Evolutionary conservation across 352 stramenopile species (phyloP).

Genomic region (Chrysophaeum taylorii): DNA sequence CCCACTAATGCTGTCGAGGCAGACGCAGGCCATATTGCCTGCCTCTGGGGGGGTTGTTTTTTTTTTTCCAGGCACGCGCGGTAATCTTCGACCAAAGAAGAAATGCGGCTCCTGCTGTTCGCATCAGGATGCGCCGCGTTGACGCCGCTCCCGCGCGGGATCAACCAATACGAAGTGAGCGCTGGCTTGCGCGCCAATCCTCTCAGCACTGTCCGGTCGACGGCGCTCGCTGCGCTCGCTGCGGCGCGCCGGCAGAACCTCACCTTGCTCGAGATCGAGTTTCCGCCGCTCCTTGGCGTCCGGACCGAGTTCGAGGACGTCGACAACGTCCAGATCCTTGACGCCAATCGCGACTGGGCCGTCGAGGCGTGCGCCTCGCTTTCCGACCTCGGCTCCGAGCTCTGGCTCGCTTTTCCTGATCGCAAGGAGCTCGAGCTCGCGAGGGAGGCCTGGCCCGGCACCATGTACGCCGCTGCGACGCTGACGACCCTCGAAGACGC

Average conservation of each 20-base stretch:
- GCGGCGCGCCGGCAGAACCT: not conserved
- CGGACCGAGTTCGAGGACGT: constrained; percentile 12
- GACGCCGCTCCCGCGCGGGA: not conserved
- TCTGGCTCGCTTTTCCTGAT: constrained; percentile 7
- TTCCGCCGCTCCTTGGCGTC: not conserved
- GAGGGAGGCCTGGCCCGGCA: not conserved
- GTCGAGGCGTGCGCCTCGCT: not conserved
- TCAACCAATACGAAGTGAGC: constrained; percentile 7
- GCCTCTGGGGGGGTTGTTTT: too few species aligned
- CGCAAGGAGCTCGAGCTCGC: constrained; percentile 14
- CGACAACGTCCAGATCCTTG: constrained; percentile 15
- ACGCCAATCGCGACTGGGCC: constrained; percentile 1
- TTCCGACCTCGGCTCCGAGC: not conserved
- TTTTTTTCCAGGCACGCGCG: too few species aligned
- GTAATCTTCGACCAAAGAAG: too few species aligned
- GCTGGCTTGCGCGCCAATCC: not conserved
- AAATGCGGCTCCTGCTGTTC: too few species aligned
- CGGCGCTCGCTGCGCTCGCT: not conserved
- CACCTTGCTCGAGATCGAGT: not conserved
- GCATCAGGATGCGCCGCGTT: too few species aligned
- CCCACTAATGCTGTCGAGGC: too few species aligned
- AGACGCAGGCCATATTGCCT: too few species aligned
- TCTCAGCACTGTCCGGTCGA: not conserved
- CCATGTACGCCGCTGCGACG: not conserved
- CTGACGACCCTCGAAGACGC: constrained; percentile 8